phyloP scores from a whole-genome alignment of 768 basidiomycete genomes.

The Lentinula detonsa region DNA sequence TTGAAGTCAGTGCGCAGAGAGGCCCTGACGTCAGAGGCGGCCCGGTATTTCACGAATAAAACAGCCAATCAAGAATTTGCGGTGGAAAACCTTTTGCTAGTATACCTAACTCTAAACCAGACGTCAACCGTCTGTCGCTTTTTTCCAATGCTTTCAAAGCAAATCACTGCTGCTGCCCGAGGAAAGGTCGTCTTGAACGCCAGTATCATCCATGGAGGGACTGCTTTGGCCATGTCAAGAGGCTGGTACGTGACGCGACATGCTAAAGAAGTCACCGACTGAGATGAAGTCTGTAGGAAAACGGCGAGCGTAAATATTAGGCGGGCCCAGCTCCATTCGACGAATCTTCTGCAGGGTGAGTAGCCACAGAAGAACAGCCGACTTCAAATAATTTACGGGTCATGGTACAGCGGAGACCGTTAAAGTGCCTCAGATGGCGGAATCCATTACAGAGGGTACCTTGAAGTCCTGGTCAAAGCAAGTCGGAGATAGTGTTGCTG shows the following conservation, averaged over 20 bases:
- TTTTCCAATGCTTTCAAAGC: constrained; percentile 60
- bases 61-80: neutral
- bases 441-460: constrained; percentile 97
- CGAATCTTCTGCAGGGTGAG: constrained; percentile 64
- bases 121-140: neutral
- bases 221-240: constrained; percentile 30
- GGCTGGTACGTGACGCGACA: constrained; percentile 35
- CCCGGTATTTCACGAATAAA: neutral
- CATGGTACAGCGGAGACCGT: constrained; percentile 67
- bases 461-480: constrained; percentile 93
- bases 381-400: neutral
- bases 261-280: constrained; percentile 1
- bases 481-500: constrained; percentile 84
- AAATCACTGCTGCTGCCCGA: constrained; percentile 58
- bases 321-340: constrained; percentile 64
- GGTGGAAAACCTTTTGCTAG: neutral
- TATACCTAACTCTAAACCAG: neutral
- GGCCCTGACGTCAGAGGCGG: neutral
- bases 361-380: constrained; percentile 7
- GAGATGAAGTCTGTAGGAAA: constrained; percentile 28
- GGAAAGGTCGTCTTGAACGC: constrained; percentile 44
- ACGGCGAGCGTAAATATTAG: constrained; percentile 38
- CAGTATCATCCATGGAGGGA: constrained; percentile 23
- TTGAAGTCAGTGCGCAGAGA: neutral
- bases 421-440: constrained; percentile 96